Conservation (phyloP, 2,329 filamentous ascomycete species). For the Colletotrichum lini region DNA sequence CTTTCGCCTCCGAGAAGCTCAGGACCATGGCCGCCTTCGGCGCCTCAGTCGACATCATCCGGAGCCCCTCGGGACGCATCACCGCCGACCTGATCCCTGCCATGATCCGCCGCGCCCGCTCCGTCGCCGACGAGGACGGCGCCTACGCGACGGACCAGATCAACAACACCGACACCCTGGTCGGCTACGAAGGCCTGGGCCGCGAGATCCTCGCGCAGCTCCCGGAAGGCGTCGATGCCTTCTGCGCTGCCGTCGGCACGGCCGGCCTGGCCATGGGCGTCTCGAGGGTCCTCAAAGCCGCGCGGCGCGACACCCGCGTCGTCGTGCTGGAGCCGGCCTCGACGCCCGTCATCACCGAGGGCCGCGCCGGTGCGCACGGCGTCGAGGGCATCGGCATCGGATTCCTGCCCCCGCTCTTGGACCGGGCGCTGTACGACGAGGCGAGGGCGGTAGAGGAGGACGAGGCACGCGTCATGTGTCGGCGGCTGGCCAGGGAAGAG, state of each 20-base stretch:
- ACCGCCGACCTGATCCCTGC: constrained; percentile 32
- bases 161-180: constrained; percentile 30
- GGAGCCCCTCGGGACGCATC: constrained; percentile 29
- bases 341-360: constrained; percentile 12
- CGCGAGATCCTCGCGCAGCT: constrained; percentile 16
- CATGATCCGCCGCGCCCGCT: not conserved
- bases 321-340: constrained; percentile 25
- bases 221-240: constrained; percentile 32
- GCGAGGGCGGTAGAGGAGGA: constrained; percentile 20
- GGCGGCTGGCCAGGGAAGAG: constrained; percentile 23
- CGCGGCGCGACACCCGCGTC: not conserved
- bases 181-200: constrained; percentile 36
- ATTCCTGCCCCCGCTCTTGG: constrained; percentile 15
- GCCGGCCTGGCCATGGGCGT: constrained; percentile 40
- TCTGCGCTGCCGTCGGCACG: constrained; percentile 38
- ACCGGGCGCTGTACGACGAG: constrained; percentile 26
- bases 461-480: constrained; percentile 27
- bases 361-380: constrained; percentile 3
- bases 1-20: constrained; percentile 35
- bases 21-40: constrained; percentile 39
- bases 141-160: constrained; percentile 36
- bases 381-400: constrained; percentile 26
- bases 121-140: constrained; percentile 1
- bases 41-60: constrained; percentile 33
- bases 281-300: constrained; percentile 11